Conservation (phyloP, 2,329 filamentous ascomycete species). For the Colletotrichum ledebouriae region DNA sequence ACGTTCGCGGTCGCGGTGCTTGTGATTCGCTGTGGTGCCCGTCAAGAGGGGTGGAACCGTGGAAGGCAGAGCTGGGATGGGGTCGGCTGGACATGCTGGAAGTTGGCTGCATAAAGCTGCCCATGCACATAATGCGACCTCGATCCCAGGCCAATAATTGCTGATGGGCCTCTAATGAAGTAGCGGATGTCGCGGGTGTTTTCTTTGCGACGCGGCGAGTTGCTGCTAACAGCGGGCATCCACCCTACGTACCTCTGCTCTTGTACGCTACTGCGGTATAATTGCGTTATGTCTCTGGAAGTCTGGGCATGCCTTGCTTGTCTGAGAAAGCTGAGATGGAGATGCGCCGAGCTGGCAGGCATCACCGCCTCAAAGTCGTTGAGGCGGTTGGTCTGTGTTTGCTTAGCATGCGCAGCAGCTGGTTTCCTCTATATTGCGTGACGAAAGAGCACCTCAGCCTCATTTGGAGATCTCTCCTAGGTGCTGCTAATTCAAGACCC, state of each 20-base stretch:
- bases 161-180: not conserved
- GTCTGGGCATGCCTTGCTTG: constrained; percentile 30
- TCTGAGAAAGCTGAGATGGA: constrained; percentile 16
- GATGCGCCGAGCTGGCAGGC: constrained; percentile 6
- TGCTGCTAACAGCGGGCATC: constrained; percentile 24
- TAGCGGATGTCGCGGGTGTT: constrained; percentile 10
- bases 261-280: not conserved
- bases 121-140: constrained; percentile 29
- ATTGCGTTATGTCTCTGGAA: constrained; percentile 6
- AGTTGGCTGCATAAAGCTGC: constrained; percentile 35
- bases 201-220: not conserved
- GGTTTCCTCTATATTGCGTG: constrained; percentile 34
- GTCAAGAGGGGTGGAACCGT: not conserved
- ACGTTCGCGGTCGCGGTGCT: constrained; percentile 21
- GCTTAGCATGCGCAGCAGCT: constrained; percentile 40
- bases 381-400: constrained; percentile 36
- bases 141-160: constrained; percentile 27
- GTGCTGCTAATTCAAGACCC: constrained; percentile 4
- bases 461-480: not conserved
- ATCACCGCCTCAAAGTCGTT: not conserved
- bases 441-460: constrained; percentile 13
- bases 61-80: not conserved
- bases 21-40: constrained; percentile 31
- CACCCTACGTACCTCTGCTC: not conserved
- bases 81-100: constrained; percentile 9